Conservation (phyloP, 805 yeast genomes). For the Teunomyces kruisii region DNA sequence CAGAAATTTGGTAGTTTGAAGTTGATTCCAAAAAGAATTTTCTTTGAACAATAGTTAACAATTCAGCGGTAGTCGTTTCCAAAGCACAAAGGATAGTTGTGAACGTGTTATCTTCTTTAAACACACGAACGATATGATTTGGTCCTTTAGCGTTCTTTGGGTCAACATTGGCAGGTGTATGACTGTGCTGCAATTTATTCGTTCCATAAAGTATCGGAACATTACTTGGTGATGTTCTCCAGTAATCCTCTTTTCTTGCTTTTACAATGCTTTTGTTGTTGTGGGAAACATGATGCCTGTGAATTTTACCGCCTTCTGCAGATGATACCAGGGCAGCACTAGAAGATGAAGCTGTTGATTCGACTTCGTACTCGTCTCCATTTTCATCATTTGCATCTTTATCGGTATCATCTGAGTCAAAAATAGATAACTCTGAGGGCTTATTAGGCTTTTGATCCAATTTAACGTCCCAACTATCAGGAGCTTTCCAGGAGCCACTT, state of each 20-base stretch:
- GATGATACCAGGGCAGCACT: constrained; percentile 5
- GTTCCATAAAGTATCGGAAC: constrained; percentile 38
- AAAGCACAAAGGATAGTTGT: constrained; percentile 80
- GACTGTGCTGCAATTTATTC: not conserved
- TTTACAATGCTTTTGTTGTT: not conserved
- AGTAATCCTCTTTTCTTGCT: not conserved
- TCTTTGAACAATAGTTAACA: constrained; percentile 67
- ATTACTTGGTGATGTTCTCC: not conserved
- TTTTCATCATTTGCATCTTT: constrained; percentile 5
- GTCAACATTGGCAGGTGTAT: constrained; percentile 4
- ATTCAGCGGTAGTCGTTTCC: constrained; percentile 73
- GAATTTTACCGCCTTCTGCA: constrained; percentile 1
- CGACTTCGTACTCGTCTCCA: constrained; percentile 7
- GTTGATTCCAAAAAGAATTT: constrained; percentile 72
- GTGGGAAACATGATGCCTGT: not conserved
- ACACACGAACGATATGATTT: constrained; percentile 64
- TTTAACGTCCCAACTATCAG: constrained; percentile 51
- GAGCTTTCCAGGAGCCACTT: constrained; percentile 41
- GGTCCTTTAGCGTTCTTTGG: constrained; percentile 23
- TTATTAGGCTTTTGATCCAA: constrained; percentile 12
- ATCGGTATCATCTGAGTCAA: constrained; percentile 18
- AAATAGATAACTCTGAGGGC: constrained; percentile 6
- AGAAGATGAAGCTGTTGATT: constrained; percentile 3
- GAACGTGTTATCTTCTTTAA: constrained; percentile 80
- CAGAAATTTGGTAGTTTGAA: constrained; percentile 72